Evolutionary conservation across 345 rosid species (phyloP).

Genomic region (Lumnitzera littorea): DNA sequence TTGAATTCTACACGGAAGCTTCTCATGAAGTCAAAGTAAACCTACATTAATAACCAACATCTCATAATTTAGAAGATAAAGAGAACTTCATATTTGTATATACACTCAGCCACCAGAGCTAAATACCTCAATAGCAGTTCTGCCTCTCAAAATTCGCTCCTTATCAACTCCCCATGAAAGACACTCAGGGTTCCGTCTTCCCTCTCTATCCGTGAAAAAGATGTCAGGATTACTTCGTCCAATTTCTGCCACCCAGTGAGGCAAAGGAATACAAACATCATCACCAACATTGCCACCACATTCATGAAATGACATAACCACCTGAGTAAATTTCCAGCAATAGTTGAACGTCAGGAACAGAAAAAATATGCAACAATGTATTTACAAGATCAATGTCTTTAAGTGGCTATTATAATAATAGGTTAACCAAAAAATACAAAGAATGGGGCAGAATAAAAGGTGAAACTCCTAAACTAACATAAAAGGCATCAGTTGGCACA

Average conservation of each 20-base stretch:
- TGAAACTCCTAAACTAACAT: too few species aligned
- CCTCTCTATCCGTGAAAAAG: constrained; percentile 95
- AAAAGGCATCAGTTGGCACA: too few species aligned
- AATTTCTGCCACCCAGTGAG: constrained; percentile 95
- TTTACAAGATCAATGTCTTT: neutral
- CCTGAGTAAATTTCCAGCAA: constrained; percentile 39
- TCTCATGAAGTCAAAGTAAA: constrained; percentile 97
- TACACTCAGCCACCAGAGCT: neutral
- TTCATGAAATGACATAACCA: constrained; percentile 96
- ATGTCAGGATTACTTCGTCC: constrained; percentile 90
- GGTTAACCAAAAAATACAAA: too few species aligned
- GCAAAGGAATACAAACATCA: constrained; percentile 95
- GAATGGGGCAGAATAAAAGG: too few species aligned
- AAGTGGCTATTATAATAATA: too few species aligned
- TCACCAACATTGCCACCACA: constrained; percentile 98
- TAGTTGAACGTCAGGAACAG: constrained; percentile 10
- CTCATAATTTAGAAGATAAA: neutral
- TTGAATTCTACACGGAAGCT: constrained; percentile 86
- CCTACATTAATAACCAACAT: constrained; percentile 35
- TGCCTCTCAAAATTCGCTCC: constrained; percentile 85
- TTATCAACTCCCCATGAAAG: constrained; percentile 97
- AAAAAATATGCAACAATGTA: constrained; percentile 7
- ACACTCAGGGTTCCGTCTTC: constrained; percentile 92
- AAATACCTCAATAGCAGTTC: constrained; percentile 92
- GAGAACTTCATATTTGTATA: neutral